Percentiles rank a stretch among this genome's conserved stretches.
These are phyloP conservation scores for Aspergillus saccharolyticus DNA, from an alignment of 495 filamentous ascomycete species.

Conservation along the genomic window DNA sequence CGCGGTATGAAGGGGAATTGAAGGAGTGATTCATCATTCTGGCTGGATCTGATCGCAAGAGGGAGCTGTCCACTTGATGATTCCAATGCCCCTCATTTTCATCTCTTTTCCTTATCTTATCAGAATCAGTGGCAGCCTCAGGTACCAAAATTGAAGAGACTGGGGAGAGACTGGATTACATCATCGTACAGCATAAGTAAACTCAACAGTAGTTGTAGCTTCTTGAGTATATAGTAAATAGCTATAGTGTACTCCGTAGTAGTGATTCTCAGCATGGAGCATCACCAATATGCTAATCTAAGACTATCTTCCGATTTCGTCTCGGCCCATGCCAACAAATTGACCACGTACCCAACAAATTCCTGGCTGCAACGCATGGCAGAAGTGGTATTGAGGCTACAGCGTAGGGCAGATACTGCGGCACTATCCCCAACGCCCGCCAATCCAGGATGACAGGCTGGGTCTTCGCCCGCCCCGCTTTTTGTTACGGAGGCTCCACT, in stretches of 20 bases:
- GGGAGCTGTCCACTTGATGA: background rate
- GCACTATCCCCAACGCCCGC: conserved; percentile 19
- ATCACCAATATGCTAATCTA: too few species aligned
- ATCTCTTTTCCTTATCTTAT: background rate
- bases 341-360: conserved; percentile 11
- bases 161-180: background rate
- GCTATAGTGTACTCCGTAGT: too few species aligned
- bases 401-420: conserved; percentile 26
- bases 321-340: background rate
- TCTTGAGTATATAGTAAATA: background rate
- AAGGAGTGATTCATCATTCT: background rate
- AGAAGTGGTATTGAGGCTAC: conserved; percentile 24
- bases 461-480: conserved; percentile 11
- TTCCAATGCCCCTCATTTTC: background rate
- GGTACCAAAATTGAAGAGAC: background rate
- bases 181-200: conserved; percentile 3
- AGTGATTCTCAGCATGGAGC: too few species aligned
- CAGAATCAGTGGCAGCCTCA: background rate
- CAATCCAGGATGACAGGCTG: conserved; percentile 11
- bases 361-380: background rate
- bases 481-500: conserved; percentile 13
- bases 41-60: background rate
- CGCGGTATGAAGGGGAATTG: background rate
- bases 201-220: background rate
- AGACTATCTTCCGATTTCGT: background rate